Evolutionary conservation across 2,329 filamentous ascomycete genomes (phyloP).

Genomic region (Pezicula rhizophila): DNA sequence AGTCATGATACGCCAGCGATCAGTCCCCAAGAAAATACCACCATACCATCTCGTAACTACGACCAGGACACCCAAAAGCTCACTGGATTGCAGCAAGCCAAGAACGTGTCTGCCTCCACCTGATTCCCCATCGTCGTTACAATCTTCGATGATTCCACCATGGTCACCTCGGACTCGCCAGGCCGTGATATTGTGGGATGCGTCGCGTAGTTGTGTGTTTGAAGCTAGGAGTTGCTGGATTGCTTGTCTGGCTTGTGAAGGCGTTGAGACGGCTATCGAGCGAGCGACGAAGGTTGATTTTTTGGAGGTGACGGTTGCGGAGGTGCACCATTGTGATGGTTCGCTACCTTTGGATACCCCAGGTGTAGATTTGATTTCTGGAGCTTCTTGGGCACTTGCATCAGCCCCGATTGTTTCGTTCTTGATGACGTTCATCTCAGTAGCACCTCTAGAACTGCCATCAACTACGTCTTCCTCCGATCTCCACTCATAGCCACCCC

Average conservation of each 20-base stretch:
- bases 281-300: slow-evolving; percentile 53
- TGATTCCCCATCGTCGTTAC: slow-evolving; percentile 52
- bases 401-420: slow-evolving; percentile 5
- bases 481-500: slow-evolving; percentile 64
- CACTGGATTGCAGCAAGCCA: slow-evolving; percentile 44
- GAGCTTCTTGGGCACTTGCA: slow-evolving; percentile 1
- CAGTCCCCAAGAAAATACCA: slow-evolving; percentile 53
- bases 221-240: slow-evolving; percentile 42
- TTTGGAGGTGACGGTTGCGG: slow-evolving; percentile 44
- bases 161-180: slow-evolving; percentile 20
- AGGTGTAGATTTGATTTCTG: too few relatives aligned
- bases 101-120: slow-evolving; percentile 53
- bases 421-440: background rate
- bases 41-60: slow-evolving; percentile 59
- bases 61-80: slow-evolving; percentile 46
- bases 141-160: slow-evolving; percentile 20
- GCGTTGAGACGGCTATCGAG: slow-evolving; percentile 34
- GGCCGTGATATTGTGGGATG: slow-evolving; percentile 45
- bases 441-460: slow-evolving; percentile 3
- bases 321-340: slow-evolving; percentile 39
- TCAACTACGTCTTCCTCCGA: slow-evolving; percentile 8
- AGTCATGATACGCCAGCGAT: slow-evolving; percentile 58
- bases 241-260: slow-evolving; percentile 35
- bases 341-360: background rate
- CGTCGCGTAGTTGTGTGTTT: slow-evolving; percentile 45